Evolutionary conservation across 768 basidiomycete genomes (phyloP).

Genomic region (Naganishia kalamii): DNA sequence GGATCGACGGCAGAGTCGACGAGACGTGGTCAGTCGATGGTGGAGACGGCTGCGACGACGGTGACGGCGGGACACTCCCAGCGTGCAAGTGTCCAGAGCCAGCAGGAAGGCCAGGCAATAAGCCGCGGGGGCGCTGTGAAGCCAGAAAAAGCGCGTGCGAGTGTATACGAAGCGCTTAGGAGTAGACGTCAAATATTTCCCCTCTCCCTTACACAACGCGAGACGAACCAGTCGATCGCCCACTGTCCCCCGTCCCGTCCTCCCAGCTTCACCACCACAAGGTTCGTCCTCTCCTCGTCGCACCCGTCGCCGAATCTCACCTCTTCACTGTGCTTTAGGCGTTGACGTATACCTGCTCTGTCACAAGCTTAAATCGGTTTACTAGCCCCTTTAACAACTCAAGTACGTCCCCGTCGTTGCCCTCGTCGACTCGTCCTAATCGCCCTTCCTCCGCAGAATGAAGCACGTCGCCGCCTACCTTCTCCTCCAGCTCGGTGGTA

Average conservation of each 20-base stretch:
- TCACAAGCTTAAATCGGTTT: conserved; percentile 27
- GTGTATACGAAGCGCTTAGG: no score
- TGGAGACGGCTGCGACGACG: neutral
- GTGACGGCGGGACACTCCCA: conserved; percentile 6
- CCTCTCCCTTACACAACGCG: no score
- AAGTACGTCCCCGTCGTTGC: conserved; percentile 13
- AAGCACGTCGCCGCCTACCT: conserved; percentile 81
- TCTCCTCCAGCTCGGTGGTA: conserved; percentile 91
- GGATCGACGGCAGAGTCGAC: no score
- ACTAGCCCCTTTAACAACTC: conserved; percentile 27
- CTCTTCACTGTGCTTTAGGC: conserved; percentile 13
- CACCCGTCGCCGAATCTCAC: neutral
- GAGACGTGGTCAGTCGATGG: no score
- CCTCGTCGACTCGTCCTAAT: neutral
- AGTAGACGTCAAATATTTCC: no score
- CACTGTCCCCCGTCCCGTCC: neutral
- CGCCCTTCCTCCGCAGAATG: conserved; percentile 29
- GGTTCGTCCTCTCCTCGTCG: conserved; percentile 3
- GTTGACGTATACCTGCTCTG: conserved; percentile 28
- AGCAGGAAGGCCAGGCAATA: neutral
- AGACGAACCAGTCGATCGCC: conserved; percentile 8
- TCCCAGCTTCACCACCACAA: conserved; percentile 13
- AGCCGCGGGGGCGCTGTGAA: no score
- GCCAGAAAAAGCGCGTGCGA: no score
- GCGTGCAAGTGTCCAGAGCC: neutral